These are phyloP conservation scores for Mortierella claussenii DNA, from an alignment of 192 early-diverging fungal genomes.

Conservation along the genomic window DNA sequence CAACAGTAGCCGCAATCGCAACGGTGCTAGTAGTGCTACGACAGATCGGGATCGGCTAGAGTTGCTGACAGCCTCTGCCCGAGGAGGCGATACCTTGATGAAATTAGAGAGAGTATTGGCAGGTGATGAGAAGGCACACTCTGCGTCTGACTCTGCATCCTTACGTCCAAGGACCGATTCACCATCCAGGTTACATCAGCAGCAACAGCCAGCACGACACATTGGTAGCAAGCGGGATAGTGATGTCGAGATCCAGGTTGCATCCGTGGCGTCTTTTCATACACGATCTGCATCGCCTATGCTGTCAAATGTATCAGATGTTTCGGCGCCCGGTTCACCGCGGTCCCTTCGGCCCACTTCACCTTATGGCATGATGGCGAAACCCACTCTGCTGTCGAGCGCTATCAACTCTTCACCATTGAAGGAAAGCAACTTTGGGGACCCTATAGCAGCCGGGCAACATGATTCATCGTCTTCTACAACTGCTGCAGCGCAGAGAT, in stretches of 20 bases:
- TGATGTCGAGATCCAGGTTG: conserved; percentile 49
- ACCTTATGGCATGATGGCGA: conserved; percentile 35
- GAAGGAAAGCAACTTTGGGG: neutral
- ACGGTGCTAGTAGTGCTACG: neutral
- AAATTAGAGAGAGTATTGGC: conserved; percentile 23
- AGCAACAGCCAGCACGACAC: neutral
- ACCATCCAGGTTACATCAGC: neutral
- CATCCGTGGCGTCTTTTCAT: conserved; percentile 25
- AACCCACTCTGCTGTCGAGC: conserved; percentile 22
- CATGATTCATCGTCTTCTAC: too few species aligned
- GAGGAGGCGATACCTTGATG: conserved; percentile 25
- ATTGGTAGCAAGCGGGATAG: conserved; percentile 28
- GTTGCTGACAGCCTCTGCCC: conserved; percentile 11
- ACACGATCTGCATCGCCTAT: conserved; percentile 37
- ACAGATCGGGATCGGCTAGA: conserved; percentile 23
- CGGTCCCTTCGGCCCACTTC: conserved; percentile 21
- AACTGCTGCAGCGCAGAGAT: conserved; percentile 3
- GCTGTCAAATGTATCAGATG: conserved; percentile 2
- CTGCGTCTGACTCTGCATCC: neutral
- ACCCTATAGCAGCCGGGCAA: neutral
- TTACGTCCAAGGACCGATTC: conserved; percentile 5
- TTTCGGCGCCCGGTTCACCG: conserved; percentile 9
- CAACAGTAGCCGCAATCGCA: conserved; percentile 16
- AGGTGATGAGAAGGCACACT: neutral
- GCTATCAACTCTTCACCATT: conserved; percentile 11